phyloP scores from a whole-genome alignment of 2,329 filamentous ascomycete genomes.

The Paraconiothyrium sp. region DNA sequence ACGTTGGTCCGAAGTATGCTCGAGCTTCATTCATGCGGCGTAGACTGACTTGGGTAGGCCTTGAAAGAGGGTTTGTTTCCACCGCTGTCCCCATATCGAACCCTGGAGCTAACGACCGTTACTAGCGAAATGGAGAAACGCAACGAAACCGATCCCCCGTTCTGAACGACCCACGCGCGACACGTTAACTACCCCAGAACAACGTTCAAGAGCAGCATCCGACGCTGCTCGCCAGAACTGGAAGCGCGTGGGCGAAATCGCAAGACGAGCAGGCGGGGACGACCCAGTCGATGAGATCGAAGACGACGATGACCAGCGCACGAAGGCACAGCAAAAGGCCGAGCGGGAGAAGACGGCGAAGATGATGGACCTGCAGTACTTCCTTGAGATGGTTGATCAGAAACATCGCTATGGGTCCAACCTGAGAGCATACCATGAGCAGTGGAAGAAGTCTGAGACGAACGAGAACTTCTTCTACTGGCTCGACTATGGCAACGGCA shows the following conservation, averaged over 20 bases:
- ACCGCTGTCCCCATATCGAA: constrained; percentile 18
- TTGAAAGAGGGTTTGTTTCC: constrained; percentile 58
- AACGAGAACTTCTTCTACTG: constrained; percentile 94
- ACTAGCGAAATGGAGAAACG: constrained; percentile 62
- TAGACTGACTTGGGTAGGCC: constrained; percentile 46
- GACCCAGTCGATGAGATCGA: constrained; percentile 63
- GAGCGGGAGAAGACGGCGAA: constrained; percentile 73
- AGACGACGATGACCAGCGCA: constrained; percentile 42
- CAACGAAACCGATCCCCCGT: constrained; percentile 58
- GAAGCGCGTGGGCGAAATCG: constrained; percentile 77
- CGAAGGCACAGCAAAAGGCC: constrained; percentile 61
- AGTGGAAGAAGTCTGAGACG: constrained; percentile 81
- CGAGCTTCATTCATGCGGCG: constrained; percentile 17
- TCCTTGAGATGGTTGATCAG: constrained; percentile 83
- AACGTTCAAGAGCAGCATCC: constrained; percentile 40
- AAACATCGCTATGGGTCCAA: constrained; percentile 91
- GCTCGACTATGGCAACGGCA: constrained; percentile 84
- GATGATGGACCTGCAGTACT: constrained; percentile 87
- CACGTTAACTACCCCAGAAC: constrained; percentile 32
- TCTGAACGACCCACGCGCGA: constrained; percentile 41
- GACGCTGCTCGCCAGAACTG: constrained; percentile 72
- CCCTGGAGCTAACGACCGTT: constrained; percentile 35
- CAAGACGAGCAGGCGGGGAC: constrained; percentile 76
- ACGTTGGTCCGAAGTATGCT: constrained; percentile 72
- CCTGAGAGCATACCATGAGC: constrained; percentile 79